A percentile compares a stretch with the other conserved stretches of the same genome.
phyloP scores from a whole-genome alignment of 176 grass and related monocot species.

The Ensete ventricosum region DNA sequence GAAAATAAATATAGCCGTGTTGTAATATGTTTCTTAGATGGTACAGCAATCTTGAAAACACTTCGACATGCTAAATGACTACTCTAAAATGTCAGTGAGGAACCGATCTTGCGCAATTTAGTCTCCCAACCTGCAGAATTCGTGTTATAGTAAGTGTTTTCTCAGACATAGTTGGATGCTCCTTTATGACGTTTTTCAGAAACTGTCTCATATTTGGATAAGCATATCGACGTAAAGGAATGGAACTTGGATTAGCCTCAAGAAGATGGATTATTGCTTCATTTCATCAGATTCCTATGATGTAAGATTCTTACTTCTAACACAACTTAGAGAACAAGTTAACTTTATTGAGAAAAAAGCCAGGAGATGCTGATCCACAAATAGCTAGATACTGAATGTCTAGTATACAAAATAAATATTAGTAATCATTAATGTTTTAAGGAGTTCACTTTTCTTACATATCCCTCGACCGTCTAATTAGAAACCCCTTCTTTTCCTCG shows the following conservation, averaged over 20 bases:
- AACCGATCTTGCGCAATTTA: not conserved
- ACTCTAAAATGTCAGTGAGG: too few relatives aligned
- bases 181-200: not conserved
- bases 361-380: not conserved
- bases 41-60: not conserved
- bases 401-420: too few relatives aligned
- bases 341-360: too few relatives aligned
- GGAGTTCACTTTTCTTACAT: too few relatives aligned
- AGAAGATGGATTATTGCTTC: too few relatives aligned
- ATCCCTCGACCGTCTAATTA: too few relatives aligned
- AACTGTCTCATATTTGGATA: not conserved
- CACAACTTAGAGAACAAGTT: too few relatives aligned
- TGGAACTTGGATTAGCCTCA: not conserved
- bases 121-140: not conserved
- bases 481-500: too few relatives aligned
- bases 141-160: not conserved
- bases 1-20: too few relatives aligned
- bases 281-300: too few relatives aligned
- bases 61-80: not conserved
- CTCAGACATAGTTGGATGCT: not conserved
- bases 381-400: not conserved
- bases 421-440: too few relatives aligned
- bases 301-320: too few relatives aligned
- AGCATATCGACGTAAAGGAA: not conserved
- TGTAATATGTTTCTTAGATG: not conserved